Percentiles rank a stretch among this genome's conserved stretches.
Conservation (phyloP, 2,329 filamentous ascomycete genomes). For the Colletotrichum sp. region DNA sequence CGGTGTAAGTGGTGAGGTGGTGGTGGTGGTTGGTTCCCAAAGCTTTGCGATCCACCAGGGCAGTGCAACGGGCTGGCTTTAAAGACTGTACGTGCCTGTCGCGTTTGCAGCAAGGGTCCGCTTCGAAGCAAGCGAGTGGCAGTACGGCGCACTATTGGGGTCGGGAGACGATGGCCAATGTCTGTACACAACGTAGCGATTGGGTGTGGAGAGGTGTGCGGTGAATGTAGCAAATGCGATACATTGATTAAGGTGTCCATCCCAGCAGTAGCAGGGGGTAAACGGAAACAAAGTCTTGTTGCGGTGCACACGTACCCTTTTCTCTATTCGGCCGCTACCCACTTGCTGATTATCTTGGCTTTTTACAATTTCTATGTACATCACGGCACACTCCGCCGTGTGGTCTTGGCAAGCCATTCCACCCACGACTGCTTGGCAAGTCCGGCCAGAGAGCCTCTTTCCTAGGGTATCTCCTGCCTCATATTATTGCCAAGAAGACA, state of each 20-base stretch:
- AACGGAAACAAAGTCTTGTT: background rate
- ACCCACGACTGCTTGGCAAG: background rate
- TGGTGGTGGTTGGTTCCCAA: background rate
- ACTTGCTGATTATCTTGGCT: background rate
- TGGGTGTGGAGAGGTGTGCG: background rate
- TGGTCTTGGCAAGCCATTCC: background rate
- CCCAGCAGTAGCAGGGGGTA: background rate
- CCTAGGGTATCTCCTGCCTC: background rate
- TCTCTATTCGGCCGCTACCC: background rate
- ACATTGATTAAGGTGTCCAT: background rate
- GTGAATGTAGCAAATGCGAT: background rate
- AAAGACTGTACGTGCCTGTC: background rate
- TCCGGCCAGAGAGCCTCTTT: background rate
- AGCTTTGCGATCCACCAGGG: background rate
- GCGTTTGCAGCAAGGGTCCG: background rate
- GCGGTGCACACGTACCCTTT: background rate
- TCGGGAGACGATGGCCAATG: background rate
- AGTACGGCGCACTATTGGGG: background rate
- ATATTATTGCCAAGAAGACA: background rate
- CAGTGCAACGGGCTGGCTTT: background rate
- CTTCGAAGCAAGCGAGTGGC: background rate
- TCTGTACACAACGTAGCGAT: background rate
- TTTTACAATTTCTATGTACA: background rate
- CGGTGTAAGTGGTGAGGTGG: background rate
- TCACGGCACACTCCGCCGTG: background rate